phyloP scores from a whole-genome alignment of 2,329 filamentous ascomycete species.

The Pseudopyricularia cyperi region DNA sequence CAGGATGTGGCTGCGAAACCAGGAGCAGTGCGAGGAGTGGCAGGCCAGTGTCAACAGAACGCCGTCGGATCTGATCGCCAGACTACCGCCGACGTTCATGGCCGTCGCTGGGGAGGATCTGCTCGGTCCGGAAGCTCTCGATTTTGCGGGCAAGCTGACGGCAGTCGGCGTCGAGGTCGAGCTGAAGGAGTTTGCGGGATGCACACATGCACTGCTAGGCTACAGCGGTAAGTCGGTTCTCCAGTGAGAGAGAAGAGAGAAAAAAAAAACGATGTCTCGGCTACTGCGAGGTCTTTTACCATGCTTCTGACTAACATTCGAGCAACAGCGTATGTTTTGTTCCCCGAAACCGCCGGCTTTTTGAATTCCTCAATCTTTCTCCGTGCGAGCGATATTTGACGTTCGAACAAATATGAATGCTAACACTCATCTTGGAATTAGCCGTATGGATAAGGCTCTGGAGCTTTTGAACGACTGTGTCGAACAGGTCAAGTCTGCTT shows the following conservation, averaged over 20 bases:
- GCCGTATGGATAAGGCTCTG: background rate
- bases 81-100: conserved; percentile 17
- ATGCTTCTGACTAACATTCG: too few species aligned
- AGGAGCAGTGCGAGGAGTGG: conserved; percentile 13
- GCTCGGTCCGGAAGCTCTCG: conserved; percentile 16
- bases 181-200: conserved; percentile 10
- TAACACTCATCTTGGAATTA: background rate
- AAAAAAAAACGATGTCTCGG: too few species aligned
- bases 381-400: background rate
- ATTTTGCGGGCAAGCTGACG: conserved; percentile 14
- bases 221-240: background rate
- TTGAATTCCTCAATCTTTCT: too few species aligned
- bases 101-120: conserved; percentile 19
- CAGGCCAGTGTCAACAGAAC: conserved; percentile 18
- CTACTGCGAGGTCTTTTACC: too few species aligned
- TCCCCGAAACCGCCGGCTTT: too few species aligned
- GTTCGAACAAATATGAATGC: too few species aligned
- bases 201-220: background rate
- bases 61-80: conserved; percentile 10
- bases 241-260: background rate
- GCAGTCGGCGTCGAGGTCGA: conserved; percentile 6
- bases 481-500: background rate
- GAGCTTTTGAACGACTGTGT: background rate
- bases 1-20: conserved; percentile 15
- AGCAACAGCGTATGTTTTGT: too few species aligned